Evolutionary conservation across 2,329 filamentous ascomycete genomes (phyloP), one percentile per base, ranked within the genome.

Genomic region (Aspergillus viridinutans): DNA sequence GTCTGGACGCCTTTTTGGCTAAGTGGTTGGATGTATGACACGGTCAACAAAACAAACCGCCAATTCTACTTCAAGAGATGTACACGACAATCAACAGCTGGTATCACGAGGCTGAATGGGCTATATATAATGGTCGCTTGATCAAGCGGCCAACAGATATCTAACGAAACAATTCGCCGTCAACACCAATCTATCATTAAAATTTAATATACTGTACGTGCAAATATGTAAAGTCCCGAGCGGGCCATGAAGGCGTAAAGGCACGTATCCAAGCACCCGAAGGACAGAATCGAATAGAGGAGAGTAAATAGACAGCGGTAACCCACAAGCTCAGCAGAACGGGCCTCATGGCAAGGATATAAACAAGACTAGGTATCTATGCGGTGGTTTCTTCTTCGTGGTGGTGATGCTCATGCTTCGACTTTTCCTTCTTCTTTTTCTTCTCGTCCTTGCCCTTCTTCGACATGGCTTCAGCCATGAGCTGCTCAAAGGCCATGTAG

Each of bases 401-500:
- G 35, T 63, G 55, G 10, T 64, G 43, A 47, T 69, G 65, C 32
- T 62, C 61, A 42, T 69, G 64, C 67, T 76, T 78, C 38, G 73
- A 66, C 59, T 79, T 84, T 80, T 78, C 86, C 58, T 81, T 75
- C 60, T 81, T 56, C 72, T 91, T 88, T 56, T 90, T 85, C 68
- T 93, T 89, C 73, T 91, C 87, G 69, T 87, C 83, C 69, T 84
- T 83, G 64, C 94, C 91, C 77, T 97, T 96, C 83, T 97, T 97
- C 54, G 92, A 89, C 56, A 92, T 92, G 4, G 93, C 93, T 73
- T 99, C 94, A 52, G 94, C 92, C 75, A 99, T 96, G 55, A 99
- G 86, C 76, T 97, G 92, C 74, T 99, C 94, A 66, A 99, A 99
- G 17, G 93, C 92, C 85, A 99, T 95, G 77, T 96, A 97, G 69